phyloP scores from a whole-genome alignment of 2,329 filamentous ascomycete species.

The Fusarium sp. region DNA sequence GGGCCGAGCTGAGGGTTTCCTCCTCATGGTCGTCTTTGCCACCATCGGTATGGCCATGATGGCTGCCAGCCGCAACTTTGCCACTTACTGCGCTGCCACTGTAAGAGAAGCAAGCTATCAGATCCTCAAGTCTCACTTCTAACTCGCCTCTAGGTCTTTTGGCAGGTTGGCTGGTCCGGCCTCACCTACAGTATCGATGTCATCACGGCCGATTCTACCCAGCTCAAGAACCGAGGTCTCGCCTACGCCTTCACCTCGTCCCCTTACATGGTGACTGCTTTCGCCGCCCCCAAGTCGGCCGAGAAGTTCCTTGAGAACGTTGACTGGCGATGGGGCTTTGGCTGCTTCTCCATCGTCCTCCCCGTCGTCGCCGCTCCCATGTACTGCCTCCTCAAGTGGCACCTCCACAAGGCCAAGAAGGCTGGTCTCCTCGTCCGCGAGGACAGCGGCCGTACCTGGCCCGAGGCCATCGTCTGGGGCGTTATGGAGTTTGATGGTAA shows the following conservation, averaged over 20 bases:
- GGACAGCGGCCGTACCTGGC: slow-evolving; percentile 56
- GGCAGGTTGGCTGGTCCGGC: slow-evolving; percentile 71
- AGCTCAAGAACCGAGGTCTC: slow-evolving; percentile 54
- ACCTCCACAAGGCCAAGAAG: slow-evolving; percentile 67
- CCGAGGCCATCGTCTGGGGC: slow-evolving; percentile 55
- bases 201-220: slow-evolving; percentile 73
- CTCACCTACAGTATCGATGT: slow-evolving; percentile 72
- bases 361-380: slow-evolving; percentile 71
- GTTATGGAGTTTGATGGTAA: slow-evolving; percentile 40
- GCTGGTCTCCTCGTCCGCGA: slow-evolving; percentile 56
- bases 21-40: slow-evolving; percentile 63
- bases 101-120: slow-evolving; percentile 26
- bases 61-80: slow-evolving; percentile 62
- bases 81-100: slow-evolving; percentile 64
- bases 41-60: slow-evolving; percentile 69
- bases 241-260: slow-evolving; percentile 55
- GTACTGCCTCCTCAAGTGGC: slow-evolving; percentile 64
- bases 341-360: slow-evolving; percentile 73
- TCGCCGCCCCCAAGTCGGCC: slow-evolving; percentile 47
- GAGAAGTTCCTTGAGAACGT: slow-evolving; percentile 38
- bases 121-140: neutral
- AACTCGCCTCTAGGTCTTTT: slow-evolving; percentile 61
- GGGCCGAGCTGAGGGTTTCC: slow-evolving; percentile 71
- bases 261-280: slow-evolving; percentile 60
- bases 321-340: slow-evolving; percentile 58